phyloP scores from a whole-genome alignment of 495 filamentous ascomycete species.

The Aspergillus indologenus region DNA sequence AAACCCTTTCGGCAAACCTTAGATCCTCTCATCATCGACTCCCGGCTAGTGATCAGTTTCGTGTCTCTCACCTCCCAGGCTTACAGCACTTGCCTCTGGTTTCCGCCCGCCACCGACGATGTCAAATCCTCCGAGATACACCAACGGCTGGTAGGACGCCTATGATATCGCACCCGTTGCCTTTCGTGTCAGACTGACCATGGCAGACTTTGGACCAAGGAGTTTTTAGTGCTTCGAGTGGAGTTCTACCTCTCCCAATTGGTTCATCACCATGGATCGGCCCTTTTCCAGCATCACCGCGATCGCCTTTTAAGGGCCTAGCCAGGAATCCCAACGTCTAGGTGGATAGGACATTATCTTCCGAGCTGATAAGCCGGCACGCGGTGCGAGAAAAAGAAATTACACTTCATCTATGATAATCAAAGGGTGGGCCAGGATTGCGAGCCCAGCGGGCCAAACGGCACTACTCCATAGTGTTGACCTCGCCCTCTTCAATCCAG shows the following conservation, averaged over 20 bases:
- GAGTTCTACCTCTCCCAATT: not conserved
- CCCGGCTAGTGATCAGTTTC: conserved; percentile 6
- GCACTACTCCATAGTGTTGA: conserved; percentile 7
- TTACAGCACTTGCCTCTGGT: not conserved
- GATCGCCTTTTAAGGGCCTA: not conserved
- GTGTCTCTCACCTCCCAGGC: conserved; percentile 9
- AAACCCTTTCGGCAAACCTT: not conserved
- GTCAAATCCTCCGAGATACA: conserved; percentile 6
- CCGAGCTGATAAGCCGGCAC: not conserved
- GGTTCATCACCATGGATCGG: not conserved
- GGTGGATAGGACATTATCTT: not conserved
- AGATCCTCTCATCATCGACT: conserved; percentile 4
- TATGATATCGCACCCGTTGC: not conserved
- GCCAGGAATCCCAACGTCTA: not conserved
- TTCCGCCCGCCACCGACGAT: conserved; percentile 1
- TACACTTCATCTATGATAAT: conserved; percentile 1
- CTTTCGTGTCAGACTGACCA: conserved; percentile 1
- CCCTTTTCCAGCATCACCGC: not conserved
- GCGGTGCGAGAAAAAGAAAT: not conserved
- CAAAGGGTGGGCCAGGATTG: conserved; percentile 4
- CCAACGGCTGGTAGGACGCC: not conserved
- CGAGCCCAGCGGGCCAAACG: conserved; percentile 6
- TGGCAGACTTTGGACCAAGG: not conserved
- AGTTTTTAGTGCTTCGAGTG: conserved; percentile 1
- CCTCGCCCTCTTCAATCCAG: not conserved